phyloP scores from a whole-genome alignment of 106 monocot genomes.

The Gastrodia elata region DNA sequence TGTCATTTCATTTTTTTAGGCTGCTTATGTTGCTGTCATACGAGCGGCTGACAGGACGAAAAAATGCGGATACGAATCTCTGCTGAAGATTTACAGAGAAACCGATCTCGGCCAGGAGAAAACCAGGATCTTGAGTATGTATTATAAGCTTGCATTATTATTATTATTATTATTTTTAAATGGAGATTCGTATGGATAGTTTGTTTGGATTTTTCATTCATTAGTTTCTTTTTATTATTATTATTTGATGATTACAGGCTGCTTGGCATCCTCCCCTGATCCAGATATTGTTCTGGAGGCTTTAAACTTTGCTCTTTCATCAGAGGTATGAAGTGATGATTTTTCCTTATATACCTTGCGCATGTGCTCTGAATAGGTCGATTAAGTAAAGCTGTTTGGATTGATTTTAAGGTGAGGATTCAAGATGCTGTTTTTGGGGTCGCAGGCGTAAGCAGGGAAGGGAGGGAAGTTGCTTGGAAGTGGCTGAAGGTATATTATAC shows the following conservation, averaged over 20 bases:
- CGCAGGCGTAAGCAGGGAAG: slow-evolving; percentile 43
- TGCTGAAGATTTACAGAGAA: slow-evolving; percentile 71
- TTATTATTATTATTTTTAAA: not conserved
- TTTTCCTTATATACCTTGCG: not conserved
- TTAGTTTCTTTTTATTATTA: not conserved
- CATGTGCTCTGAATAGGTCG: not conserved
- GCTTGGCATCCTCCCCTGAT: slow-evolving; percentile 56
- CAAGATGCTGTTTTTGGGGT: slow-evolving; percentile 72
- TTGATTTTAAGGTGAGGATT: slow-evolving; percentile 52
- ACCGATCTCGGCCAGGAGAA: slow-evolving; percentile 77
- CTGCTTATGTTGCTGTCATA: slow-evolving; percentile 86
- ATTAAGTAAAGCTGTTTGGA: not conserved
- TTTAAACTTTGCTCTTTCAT: slow-evolving; percentile 57
- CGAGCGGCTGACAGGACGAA: slow-evolving; percentile 29
- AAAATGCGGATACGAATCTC: slow-evolving; percentile 67
- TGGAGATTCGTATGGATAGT: not conserved
- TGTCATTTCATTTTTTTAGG: slow-evolving; percentile 30
- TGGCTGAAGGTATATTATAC: slow-evolving; percentile 70
- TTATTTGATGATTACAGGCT: slow-evolving; percentile 41
- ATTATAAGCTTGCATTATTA: no score
- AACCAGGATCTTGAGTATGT: slow-evolving; percentile 60
- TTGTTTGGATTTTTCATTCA: not conserved
- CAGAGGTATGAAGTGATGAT: slow-evolving; percentile 37
- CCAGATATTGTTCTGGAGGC: slow-evolving; percentile 59
- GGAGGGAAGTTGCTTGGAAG: slow-evolving; percentile 76